Evolutionary conservation across 2,329 filamentous ascomycete genomes (phyloP).

Genomic region (Drechslerella stenobrocha): DNA sequence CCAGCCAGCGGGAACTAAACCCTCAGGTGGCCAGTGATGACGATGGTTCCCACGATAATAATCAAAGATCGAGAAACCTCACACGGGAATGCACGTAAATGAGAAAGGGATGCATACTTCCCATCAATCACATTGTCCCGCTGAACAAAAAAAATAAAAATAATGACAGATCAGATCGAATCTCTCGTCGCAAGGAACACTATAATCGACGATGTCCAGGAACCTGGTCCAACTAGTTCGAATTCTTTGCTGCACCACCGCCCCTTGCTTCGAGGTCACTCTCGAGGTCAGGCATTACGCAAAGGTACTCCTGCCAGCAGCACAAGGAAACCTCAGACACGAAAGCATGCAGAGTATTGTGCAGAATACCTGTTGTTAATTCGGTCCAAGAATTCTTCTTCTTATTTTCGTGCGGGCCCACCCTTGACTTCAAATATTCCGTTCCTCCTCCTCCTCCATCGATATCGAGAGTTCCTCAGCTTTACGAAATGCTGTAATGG

Average conservation of each 20-base stretch:
- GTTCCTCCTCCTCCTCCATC: conserved; percentile 44
- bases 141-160: conserved; percentile 25
- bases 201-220: conserved; percentile 23
- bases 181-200: conserved; percentile 14
- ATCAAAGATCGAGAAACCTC: conserved; percentile 2
- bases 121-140: conserved; percentile 44
- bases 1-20: not conserved
- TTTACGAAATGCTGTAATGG: conserved; percentile 48
- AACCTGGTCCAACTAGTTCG: conserved; percentile 43
- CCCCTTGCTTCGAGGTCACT: conserved; percentile 48
- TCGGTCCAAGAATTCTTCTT: conserved; percentile 44
- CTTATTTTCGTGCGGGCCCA: conserved; percentile 43
- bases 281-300: conserved; percentile 32
- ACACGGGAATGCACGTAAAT: conserved; percentile 44
- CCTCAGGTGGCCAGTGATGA: not conserved
- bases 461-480: conserved; percentile 48
- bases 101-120: conserved; percentile 46
- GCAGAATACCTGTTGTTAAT: conserved; percentile 44
- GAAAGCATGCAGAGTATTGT: conserved; percentile 48
- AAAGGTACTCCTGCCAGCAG: conserved; percentile 38
- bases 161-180: conserved; percentile 21
- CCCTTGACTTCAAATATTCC: conserved; percentile 48
- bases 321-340: conserved; percentile 47
- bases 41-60: conserved; percentile 1
- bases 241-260: conserved; percentile 45